phyloP scores from a whole-genome alignment of 2,329 filamentous ascomycete genomes.

The Hortaea werneckii region DNA sequence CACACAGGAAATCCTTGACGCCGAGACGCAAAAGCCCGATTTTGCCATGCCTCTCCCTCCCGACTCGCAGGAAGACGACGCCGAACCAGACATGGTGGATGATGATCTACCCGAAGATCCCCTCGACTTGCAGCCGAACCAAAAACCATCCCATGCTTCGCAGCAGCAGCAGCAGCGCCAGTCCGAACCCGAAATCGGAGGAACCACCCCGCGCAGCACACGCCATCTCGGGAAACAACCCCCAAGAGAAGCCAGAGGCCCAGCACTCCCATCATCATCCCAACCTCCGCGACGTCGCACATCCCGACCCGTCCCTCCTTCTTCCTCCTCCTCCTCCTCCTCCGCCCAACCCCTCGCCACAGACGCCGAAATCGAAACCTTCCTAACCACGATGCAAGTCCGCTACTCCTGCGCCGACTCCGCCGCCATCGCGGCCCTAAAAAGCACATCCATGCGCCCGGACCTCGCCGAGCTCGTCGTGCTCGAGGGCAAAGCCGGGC shows the following conservation, averaged over 20 bases:
- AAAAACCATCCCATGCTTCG: too few relatives aligned
- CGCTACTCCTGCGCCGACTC: slow-evolving; percentile 18
- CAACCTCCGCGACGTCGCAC: background rate
- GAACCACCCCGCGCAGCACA: too few relatives aligned
- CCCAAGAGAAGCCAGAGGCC: background rate
- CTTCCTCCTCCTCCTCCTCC: slow-evolving; percentile 4
- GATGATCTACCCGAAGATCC: background rate
- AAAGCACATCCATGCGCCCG: slow-evolving; percentile 44
- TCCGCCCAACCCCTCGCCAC: slow-evolving; percentile 17
- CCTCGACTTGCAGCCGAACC: background rate
- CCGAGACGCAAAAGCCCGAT: slow-evolving; percentile 21
- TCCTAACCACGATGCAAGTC: slow-evolving; percentile 15
- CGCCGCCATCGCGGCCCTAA: slow-evolving; percentile 43
- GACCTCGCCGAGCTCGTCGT: slow-evolving; percentile 43
- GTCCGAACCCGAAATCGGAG: too few relatives aligned
- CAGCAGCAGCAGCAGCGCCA: too few relatives aligned
- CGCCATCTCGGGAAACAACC: too few relatives aligned
- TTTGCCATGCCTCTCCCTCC: slow-evolving; percentile 18
- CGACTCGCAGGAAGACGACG: slow-evolving; percentile 4
- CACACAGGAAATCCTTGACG: slow-evolving; percentile 25
- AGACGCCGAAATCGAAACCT: slow-evolving; percentile 17
- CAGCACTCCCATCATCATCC: background rate
- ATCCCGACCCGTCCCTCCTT: background rate
- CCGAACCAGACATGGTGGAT: slow-evolving; percentile 1
- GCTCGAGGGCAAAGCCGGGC: slow-evolving; percentile 31